A percentile compares a stretch with the other conserved stretches of the same genome.
Conservation (phyloP, 1,284 basidiomycete genomes). For the Laetiporus sulphureus region DNA sequence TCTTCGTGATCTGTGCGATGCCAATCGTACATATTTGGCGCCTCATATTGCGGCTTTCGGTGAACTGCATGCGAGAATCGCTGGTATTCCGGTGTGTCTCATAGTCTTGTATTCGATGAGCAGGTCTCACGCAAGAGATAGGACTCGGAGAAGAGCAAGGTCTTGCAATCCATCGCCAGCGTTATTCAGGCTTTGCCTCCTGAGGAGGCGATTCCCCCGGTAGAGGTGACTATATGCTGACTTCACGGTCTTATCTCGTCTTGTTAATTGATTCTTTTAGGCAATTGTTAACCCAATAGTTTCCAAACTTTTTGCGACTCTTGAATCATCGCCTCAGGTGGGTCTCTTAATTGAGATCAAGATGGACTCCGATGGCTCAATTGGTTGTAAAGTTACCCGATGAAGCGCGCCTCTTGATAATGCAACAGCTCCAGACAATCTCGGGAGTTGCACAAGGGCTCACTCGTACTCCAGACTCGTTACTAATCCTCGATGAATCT, state of each 20-base stretch:
- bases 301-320: slow-evolving; percentile 55
- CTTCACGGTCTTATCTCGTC: not conserved
- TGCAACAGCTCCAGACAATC: slow-evolving; percentile 71
- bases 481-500: slow-evolving; percentile 57
- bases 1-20: slow-evolving; percentile 80
- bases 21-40: slow-evolving; percentile 74
- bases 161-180: slow-evolving; percentile 84
- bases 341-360: slow-evolving; percentile 16
- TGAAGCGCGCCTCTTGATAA: slow-evolving; percentile 52
- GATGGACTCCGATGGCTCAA: slow-evolving; percentile 6
- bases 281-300: slow-evolving; percentile 75
- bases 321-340: slow-evolving; percentile 49
- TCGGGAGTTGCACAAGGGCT: slow-evolving; percentile 81
- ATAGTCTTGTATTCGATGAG: not conserved
- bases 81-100: slow-evolving; percentile 59
- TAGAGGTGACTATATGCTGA: slow-evolving; percentile 46
- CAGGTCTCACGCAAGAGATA: slow-evolving; percentile 19
- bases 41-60: slow-evolving; percentile 81
- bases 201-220: slow-evolving; percentile 65
- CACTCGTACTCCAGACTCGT: slow-evolving; percentile 66
- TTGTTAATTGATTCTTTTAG: slow-evolving; percentile 27
- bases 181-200: slow-evolving; percentile 85
- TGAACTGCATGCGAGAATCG: slow-evolving; percentile 71
- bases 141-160: slow-evolving; percentile 85
- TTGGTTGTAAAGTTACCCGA: slow-evolving; percentile 49